Evolutionary conservation across 1,284 basidiomycete species (phyloP).

Genomic region (Megacollybia platyphylla): DNA sequence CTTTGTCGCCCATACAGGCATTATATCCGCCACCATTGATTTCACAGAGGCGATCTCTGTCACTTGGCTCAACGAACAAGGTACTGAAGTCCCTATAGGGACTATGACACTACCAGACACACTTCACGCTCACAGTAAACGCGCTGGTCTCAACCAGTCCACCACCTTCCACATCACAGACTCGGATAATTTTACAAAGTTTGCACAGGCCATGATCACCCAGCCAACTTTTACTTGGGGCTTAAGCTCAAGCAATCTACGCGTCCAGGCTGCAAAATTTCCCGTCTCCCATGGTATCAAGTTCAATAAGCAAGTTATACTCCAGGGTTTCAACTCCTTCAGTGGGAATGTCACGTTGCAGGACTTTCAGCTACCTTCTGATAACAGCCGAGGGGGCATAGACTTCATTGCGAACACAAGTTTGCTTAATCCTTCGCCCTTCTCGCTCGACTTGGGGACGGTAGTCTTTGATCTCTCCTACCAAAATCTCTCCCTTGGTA

Average conservation of each 20-base stretch:
- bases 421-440: conserved; percentile 36
- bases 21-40: conserved; percentile 42
- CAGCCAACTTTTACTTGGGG: conserved; percentile 63
- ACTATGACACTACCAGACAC: conserved; percentile 25
- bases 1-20: conserved; percentile 50
- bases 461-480: conserved; percentile 58
- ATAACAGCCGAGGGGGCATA: conserved; percentile 59
- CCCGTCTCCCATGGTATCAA: conserved; percentile 48
- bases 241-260: conserved; percentile 41
- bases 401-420: conserved; percentile 47
- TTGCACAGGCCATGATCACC: conserved; percentile 52
- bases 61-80: conserved; percentile 34
- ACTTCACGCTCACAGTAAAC: conserved; percentile 34
- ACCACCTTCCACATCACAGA: conserved; percentile 43
- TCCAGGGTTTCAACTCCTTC: conserved; percentile 61
- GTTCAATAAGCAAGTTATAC: conserved; percentile 44
- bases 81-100: conserved; percentile 32
- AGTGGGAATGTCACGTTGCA: conserved; percentile 40
- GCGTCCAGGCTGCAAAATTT: conserved; percentile 59
- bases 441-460: conserved; percentile 58
- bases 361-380: conserved; percentile 63
- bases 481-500: conserved; percentile 46
- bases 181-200: conserved; percentile 40
- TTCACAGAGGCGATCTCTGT: conserved; percentile 42
- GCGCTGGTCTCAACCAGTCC: conserved; percentile 46